Evolutionary conservation across 2,329 filamentous ascomycete species (phyloP), one percentile per base, ranked within the genome.

Genomic region (Curvularia sp.): DNA sequence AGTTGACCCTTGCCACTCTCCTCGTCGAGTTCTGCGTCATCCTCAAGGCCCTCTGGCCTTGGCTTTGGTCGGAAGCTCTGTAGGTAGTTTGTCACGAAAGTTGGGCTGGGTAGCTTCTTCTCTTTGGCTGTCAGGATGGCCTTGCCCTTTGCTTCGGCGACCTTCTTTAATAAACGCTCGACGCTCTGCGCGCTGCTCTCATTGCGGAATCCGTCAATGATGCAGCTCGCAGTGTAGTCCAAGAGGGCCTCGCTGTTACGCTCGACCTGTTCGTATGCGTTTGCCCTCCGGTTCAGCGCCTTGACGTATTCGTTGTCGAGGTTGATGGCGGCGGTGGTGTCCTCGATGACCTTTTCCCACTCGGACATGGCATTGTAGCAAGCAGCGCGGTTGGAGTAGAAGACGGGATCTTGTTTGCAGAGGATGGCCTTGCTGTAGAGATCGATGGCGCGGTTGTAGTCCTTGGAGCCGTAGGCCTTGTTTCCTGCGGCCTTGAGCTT

Each of bases 191-290:
- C 93, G 74, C 91, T 96, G 61, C 86, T 83, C 72, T 97, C 91
- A 78, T 95, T 98, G 80, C 91, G 90, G 85, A 99, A 99, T 63
- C 91, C 91, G 77, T 99, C 95, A 77, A 99, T 97, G 78, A 99
- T 99, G 82, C 95, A 99, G 81, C 94, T 97, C 57, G 95, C 95
- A 8, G 95, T 99, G 81, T 96, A 98, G 81, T 99, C 95, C 64
- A 99, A 86, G 8, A 99, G 88, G 45, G 95, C 94, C 76, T 98
- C 94, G 78, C 93, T 95, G 82, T 90, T 97, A 80, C 89, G 90
- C 71, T 89, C 89, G 43, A 95, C 87, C 78, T 97, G 91, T 81
- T 99, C 95, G 79, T 98, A 99, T 57, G 95, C 95, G 75, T 96
- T 96, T 55, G 95, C 95, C 71, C 95, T 88, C 74, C 95, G 90